Conservation (phyloP, 2,329 filamentous ascomycete species). For the Pseudonectria buxi region DNA sequence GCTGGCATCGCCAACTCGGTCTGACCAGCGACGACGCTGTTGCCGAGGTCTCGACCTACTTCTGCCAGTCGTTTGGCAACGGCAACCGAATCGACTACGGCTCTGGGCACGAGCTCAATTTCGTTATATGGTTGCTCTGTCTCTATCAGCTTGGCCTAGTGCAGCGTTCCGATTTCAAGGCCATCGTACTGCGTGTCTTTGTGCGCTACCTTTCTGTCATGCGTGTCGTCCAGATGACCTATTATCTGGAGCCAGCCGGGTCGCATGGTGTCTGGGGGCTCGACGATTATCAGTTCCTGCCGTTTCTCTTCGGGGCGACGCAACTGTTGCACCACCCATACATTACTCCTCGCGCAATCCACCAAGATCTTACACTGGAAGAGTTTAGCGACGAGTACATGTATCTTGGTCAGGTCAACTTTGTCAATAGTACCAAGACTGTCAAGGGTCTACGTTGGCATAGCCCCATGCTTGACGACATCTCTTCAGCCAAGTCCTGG, state of each 20-base stretch:
- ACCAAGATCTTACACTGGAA: constrained; percentile 80
- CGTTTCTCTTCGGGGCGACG: constrained; percentile 89
- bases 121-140: constrained; percentile 93
- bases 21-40: constrained; percentile 47
- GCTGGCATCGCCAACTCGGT: constrained; percentile 60
- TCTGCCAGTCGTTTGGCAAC: constrained; percentile 80
- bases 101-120: constrained; percentile 95
- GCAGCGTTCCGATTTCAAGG: constrained; percentile 58
- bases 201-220: constrained; percentile 77
- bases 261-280: constrained; percentile 97
- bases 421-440: constrained; percentile 94
- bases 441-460: constrained; percentile 95
- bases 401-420: constrained; percentile 86
- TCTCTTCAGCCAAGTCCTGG: constrained; percentile 85
- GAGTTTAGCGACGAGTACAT: constrained; percentile 78
- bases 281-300: constrained; percentile 95
- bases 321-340: constrained; percentile 81
- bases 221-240: constrained; percentile 81
- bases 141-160: constrained; percentile 73
- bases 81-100: constrained; percentile 88
- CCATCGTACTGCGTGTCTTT: constrained; percentile 73
- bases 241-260: constrained; percentile 94
- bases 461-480: constrained; percentile 96
- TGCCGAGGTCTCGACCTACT: constrained; percentile 70
- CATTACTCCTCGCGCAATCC: constrained; percentile 73